Evolutionary conservation across 768 basidiomycete species (phyloP).

Genomic region (Boletus sensibilis): DNA sequence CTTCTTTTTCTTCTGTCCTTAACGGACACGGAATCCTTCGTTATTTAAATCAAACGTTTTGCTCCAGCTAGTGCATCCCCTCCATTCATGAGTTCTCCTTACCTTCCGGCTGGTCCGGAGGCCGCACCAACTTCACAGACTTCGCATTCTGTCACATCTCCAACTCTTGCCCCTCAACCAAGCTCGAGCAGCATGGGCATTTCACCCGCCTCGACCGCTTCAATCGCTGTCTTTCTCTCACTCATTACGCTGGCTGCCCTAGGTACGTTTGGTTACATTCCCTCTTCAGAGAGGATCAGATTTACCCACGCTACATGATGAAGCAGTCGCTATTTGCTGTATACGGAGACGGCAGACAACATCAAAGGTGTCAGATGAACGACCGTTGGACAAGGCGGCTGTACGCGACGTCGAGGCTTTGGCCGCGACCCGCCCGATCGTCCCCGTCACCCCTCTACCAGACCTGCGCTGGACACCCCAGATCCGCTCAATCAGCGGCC

Average conservation of each 20-base stretch:
- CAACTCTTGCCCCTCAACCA: not conserved
- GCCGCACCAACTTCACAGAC: slow-evolving; percentile 3
- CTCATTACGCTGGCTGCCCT: slow-evolving; percentile 23
- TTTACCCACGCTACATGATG: not conserved
- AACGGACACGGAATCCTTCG: slow-evolving; percentile 1
- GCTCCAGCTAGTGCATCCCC: not conserved
- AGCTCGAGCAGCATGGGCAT: not conserved
- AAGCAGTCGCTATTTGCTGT: slow-evolving; percentile 14
- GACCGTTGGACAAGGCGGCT: not conserved
- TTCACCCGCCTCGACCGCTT: slow-evolving; percentile 1
- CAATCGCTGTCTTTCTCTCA: slow-evolving; percentile 12
- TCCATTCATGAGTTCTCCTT: slow-evolving; percentile 6
- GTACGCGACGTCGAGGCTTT: slow-evolving; percentile 20
- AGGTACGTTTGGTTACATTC: slow-evolving; percentile 21
- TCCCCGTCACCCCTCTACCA: slow-evolving; percentile 27
- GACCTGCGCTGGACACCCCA: slow-evolving; percentile 33
- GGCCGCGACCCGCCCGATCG: slow-evolving; percentile 7
- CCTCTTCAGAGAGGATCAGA: not conserved
- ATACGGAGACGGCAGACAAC: slow-evolving; percentile 10
- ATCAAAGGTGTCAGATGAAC: slow-evolving; percentile 1
- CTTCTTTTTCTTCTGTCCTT: not conserved
- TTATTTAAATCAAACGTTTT: not conserved
- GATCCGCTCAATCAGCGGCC: slow-evolving; percentile 37
- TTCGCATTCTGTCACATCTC: not conserved
- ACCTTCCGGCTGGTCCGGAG: slow-evolving; percentile 7